These are phyloP conservation scores for Ceratocystis ficicola DNA, from an alignment of 2,329 filamentous ascomycete species.

Conservation along the genomic window DNA sequence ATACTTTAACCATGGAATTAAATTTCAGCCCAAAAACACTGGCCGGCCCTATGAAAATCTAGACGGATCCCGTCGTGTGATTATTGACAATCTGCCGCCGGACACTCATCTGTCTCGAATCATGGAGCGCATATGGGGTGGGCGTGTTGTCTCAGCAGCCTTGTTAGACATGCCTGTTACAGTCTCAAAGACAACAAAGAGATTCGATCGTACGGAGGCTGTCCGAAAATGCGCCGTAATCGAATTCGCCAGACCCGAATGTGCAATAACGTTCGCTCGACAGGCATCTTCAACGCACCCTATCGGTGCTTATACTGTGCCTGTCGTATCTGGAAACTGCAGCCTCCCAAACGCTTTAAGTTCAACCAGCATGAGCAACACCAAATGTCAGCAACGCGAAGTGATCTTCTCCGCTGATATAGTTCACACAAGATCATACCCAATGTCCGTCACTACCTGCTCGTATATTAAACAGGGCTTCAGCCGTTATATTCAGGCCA, in stretches of 20 bases:
- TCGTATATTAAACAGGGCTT: constrained; percentile 19
- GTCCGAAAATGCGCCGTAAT: constrained; percentile 11
- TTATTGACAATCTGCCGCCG: constrained; percentile 26
- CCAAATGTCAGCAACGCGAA: neutral
- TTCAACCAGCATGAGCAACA: neutral
- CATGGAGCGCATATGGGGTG: constrained; percentile 19
- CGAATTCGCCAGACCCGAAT: constrained; percentile 18
- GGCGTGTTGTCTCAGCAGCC: constrained; percentile 15
- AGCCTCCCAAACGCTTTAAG: neutral
- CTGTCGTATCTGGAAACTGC: neutral
- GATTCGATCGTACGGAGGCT: neutral
- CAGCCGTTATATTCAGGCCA: constrained; percentile 15
- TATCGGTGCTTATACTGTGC: neutral
- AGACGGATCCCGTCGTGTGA: constrained; percentile 24
- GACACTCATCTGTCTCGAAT: constrained; percentile 12
- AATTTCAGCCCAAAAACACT: neutral
- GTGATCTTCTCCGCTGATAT: constrained; percentile 1
- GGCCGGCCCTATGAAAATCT: neutral
- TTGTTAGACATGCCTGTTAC: constrained; percentile 1
- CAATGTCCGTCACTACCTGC: constrained; percentile 13
- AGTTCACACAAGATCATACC: constrained; percentile 13
- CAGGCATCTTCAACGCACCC: constrained; percentile 7
- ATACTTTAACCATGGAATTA: neutral
- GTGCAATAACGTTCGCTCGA: neutral
- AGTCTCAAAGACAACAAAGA: neutral